Evolutionary conservation across 768 basidiomycete genomes (phyloP).

Genomic region (Artomyces pyxidatus): DNA sequence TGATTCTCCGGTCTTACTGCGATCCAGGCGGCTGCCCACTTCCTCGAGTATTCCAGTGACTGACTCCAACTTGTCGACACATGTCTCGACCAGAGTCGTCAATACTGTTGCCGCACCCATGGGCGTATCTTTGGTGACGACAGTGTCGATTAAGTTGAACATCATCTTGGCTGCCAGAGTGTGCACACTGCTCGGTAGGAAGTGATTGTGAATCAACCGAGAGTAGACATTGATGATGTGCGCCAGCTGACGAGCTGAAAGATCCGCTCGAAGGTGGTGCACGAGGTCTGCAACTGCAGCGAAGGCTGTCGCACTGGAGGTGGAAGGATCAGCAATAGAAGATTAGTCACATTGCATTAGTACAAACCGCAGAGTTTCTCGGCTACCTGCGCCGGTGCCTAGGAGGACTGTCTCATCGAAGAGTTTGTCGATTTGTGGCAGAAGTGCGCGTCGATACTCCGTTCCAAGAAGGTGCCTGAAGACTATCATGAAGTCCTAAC

Average conservation of each 20-base stretch:
- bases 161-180: slow-evolving; percentile 91
- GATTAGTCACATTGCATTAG: slow-evolving; percentile 5
- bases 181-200: slow-evolving; percentile 72
- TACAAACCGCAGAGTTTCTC: slow-evolving; percentile 73
- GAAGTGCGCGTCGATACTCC: slow-evolving; percentile 66
- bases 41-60: slow-evolving; percentile 60
- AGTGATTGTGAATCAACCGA: slow-evolving; percentile 81
- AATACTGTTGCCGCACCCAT: slow-evolving; percentile 66
- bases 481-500: slow-evolving; percentile 85
- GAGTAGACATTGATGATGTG: slow-evolving; percentile 81
- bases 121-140: slow-evolving; percentile 66
- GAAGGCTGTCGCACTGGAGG: slow-evolving; percentile 67
- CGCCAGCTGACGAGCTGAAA: slow-evolving; percentile 66
- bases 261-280: slow-evolving; percentile 81
- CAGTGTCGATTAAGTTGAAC: slow-evolving; percentile 79
- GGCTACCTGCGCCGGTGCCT: slow-evolving; percentile 74
- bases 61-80: slow-evolving; percentile 77
- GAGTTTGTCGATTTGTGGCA: slow-evolving; percentile 81
- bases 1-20: slow-evolving; percentile 31
- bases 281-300: slow-evolving; percentile 88
- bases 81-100: slow-evolving; percentile 69
- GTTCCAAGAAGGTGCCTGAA: slow-evolving; percentile 83
- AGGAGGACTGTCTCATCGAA: slow-evolving; percentile 87
- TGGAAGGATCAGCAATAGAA: slow-evolving; percentile 1
- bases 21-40: slow-evolving; percentile 41